Conservation (phyloP, 768 basidiomycete species). For the Xerocomus spinulosus region DNA sequence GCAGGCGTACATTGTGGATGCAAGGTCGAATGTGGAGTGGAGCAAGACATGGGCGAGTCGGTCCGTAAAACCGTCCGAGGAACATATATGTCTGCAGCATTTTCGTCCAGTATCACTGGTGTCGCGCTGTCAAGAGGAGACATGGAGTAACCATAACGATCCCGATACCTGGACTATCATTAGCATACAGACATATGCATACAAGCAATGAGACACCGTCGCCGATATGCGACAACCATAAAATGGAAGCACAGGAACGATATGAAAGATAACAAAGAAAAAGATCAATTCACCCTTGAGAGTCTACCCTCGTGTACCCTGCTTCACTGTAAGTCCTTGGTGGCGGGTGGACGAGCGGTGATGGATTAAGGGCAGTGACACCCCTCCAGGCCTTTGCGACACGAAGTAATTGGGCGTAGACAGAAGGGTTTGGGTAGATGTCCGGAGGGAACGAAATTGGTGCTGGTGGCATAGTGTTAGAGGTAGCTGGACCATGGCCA, state of each 20-base stretch:
- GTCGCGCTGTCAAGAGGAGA: slow-evolving; percentile 30
- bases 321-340: slow-evolving; percentile 22
- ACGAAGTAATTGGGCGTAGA: slow-evolving; percentile 48
- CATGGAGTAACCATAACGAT: slow-evolving; percentile 27
- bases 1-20: slow-evolving; percentile 7
- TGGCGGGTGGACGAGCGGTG: slow-evolving; percentile 14
- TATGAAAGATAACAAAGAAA: not conserved
- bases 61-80: slow-evolving; percentile 25
- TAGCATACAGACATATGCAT: slow-evolving; percentile 15
- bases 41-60: slow-evolving; percentile 9
- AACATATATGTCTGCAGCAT: slow-evolving; percentile 13
- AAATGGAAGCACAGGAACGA: not conserved
- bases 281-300: slow-evolving; percentile 26
- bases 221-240: slow-evolving; percentile 12
- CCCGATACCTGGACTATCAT: slow-evolving; percentile 22
- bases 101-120: slow-evolving; percentile 33
- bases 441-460: slow-evolving; percentile 38
- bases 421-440: slow-evolving; percentile 30
- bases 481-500: slow-evolving; percentile 1
- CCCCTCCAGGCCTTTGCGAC: slow-evolving; percentile 66
- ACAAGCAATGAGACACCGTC: slow-evolving; percentile 8
- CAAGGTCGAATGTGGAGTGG: not conserved
- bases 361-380: slow-evolving; percentile 48
- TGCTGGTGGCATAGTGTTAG: slow-evolving; percentile 15
- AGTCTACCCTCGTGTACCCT: slow-evolving; percentile 20